Evolutionary conservation across 495 filamentous ascomycete species (phyloP).

Genomic region (Poronia punctata): DNA sequence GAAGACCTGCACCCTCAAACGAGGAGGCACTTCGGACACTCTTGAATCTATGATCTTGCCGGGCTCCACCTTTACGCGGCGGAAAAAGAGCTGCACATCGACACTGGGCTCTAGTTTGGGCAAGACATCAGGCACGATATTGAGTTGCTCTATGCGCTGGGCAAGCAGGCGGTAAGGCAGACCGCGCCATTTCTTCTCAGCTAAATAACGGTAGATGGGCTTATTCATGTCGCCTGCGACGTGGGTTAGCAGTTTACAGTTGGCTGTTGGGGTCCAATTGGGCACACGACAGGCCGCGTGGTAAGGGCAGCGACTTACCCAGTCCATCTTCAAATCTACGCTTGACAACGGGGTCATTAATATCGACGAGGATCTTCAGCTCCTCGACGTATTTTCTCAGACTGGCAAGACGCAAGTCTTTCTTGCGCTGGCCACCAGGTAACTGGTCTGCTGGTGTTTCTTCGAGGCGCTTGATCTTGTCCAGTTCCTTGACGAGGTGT

Average conservation of each 20-base stretch:
- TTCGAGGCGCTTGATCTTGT: constrained; percentile 53
- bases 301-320: too few relatives aligned
- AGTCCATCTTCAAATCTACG: constrained; percentile 88
- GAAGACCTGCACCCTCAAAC: constrained; percentile 77
- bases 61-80: constrained; percentile 55
- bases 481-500: constrained; percentile 52
- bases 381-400: constrained; percentile 69
- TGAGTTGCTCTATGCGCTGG: constrained; percentile 84
- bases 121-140: constrained; percentile 88
- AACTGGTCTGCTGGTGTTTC: constrained; percentile 50
- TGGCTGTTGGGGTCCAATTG: background rate
- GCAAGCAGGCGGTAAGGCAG: constrained; percentile 65
- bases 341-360: constrained; percentile 94
- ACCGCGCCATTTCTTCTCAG: constrained; percentile 75
- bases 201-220: constrained; percentile 89
- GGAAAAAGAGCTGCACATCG: constrained; percentile 75
- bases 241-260: constrained; percentile 13
- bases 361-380: constrained; percentile 83
- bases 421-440: constrained; percentile 50
- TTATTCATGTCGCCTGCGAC: constrained; percentile 82
- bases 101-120: constrained; percentile 70
- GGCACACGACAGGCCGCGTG: too few relatives aligned
- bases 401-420: constrained; percentile 58
- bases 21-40: constrained; percentile 60
- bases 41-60: constrained; percentile 70